A percentile compares a stretch with the other conserved stretches of the same genome.
These are phyloP conservation scores for Pistacia atlantica DNA, from an alignment of 345 rosid genomes.

Conservation along the genomic window DNA sequence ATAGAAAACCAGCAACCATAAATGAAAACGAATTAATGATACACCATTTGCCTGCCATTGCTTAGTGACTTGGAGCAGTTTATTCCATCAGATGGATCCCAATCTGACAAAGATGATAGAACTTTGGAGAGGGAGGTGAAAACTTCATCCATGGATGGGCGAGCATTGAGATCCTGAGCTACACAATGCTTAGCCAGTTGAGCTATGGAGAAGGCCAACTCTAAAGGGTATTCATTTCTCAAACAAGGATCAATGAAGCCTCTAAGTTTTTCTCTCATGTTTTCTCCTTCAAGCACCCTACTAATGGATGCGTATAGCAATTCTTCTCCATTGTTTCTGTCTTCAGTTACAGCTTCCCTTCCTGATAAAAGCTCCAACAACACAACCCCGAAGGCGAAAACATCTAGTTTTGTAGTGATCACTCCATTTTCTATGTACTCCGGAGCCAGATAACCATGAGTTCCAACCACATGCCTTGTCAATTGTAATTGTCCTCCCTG, in stretches of 20 bases:
- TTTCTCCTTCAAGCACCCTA: slow-evolving; percentile 48
- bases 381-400: slow-evolving; percentile 76
- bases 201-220: slow-evolving; percentile 34
- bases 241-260: slow-evolving; percentile 9
- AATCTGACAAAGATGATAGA: slow-evolving; percentile 58
- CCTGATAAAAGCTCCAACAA: slow-evolving; percentile 77
- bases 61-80: too few relatives aligned
- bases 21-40: too few relatives aligned
- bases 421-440: slow-evolving; percentile 82
- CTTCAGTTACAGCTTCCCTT: slow-evolving; percentile 49
- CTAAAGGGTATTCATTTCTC: slow-evolving; percentile 60
- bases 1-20: too few relatives aligned
- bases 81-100: slow-evolving; percentile 70
- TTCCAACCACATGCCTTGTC: slow-evolving; percentile 75
- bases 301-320: slow-evolving; percentile 48
- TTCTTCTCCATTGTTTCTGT: slow-evolving; percentile 26
- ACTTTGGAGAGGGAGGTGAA: slow-evolving; percentile 59
- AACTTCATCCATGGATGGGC: slow-evolving; percentile 53
- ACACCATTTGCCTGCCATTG: too few relatives aligned
- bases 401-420: slow-evolving; percentile 72
- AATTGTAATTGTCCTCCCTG: slow-evolving; percentile 45
- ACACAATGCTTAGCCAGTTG: slow-evolving; percentile 61
- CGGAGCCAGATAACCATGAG: slow-evolving; percentile 82
- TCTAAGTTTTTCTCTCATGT: slow-evolving; percentile 31
- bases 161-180: slow-evolving; percentile 57